Percentiles rank a stretch among this genome's conserved stretches.
Conservation (phyloP, 106 monocot genomes). For the Vanilla planifolia region DNA sequence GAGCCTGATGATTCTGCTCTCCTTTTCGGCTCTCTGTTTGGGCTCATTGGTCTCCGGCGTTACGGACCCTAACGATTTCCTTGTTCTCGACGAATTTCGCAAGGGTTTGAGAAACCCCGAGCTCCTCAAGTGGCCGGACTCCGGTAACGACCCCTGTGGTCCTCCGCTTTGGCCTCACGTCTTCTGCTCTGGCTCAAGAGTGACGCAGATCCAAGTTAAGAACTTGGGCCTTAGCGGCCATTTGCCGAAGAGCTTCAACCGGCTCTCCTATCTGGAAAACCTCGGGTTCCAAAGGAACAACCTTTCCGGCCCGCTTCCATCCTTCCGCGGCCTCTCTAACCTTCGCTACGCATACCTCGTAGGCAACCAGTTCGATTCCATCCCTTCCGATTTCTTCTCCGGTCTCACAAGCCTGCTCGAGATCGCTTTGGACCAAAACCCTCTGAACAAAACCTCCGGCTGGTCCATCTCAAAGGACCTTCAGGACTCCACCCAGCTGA, state of each 20-base stretch:
- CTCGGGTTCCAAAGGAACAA: constrained; percentile 59
- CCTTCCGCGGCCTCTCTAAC: constrained; percentile 43
- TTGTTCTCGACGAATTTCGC: constrained; percentile 14
- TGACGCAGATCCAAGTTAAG: constrained; percentile 58
- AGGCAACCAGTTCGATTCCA: constrained; percentile 44
- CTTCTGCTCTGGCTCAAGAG: constrained; percentile 28
- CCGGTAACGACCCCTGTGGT: constrained; percentile 18
- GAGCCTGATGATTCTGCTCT: not conserved
- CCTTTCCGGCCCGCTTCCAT: constrained; percentile 41
- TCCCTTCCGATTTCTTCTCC: constrained; percentile 58
- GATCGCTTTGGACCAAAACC: constrained; percentile 36
- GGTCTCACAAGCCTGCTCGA: constrained; percentile 45
- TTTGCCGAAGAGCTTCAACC: constrained; percentile 48
- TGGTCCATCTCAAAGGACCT: constrained; percentile 33
- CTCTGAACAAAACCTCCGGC: constrained; percentile 44
- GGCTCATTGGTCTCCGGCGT: not conserved
- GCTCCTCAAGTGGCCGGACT: constrained; percentile 14
- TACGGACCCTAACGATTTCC: constrained; percentile 17
- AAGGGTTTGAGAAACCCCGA: constrained; percentile 15
- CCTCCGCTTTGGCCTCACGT: constrained; percentile 44
- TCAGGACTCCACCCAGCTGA: constrained; percentile 22
- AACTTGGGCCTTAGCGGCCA: constrained; percentile 37
- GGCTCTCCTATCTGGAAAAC: constrained; percentile 43
- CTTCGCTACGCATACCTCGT: constrained; percentile 41
- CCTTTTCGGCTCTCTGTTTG: not conserved